Conservation (phyloP, 495 filamentous ascomycete genomes). For the Neurospora sp. region DNA sequence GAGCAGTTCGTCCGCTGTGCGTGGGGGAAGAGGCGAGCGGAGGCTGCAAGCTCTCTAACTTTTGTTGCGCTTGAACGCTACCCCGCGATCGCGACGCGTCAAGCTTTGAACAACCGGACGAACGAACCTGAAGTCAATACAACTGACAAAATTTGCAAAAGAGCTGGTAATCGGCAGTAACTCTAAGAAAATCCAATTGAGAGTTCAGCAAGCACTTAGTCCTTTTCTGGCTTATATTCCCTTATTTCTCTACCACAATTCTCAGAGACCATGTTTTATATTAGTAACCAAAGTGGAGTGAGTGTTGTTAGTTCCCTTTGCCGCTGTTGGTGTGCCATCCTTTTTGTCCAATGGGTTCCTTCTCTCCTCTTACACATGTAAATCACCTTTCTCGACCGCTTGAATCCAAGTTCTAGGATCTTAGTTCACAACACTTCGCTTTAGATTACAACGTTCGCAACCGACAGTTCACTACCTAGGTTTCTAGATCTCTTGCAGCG, state of each 20-base stretch:
- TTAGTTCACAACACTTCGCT: not conserved
- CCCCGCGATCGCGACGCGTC: not conserved
- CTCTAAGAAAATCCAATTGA: not conserved
- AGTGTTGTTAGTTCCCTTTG: not conserved
- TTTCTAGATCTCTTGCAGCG: slow-evolving; percentile 1
- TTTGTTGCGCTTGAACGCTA: not conserved
- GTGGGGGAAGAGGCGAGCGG: not conserved
- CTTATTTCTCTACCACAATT: not conserved
- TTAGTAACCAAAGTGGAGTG: not conserved
- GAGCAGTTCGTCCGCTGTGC: not conserved
- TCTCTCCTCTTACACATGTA: not conserved
- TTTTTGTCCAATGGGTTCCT: not conserved
- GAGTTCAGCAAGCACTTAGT: not conserved
- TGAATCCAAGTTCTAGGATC: not conserved
- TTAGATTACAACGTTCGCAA: not conserved
- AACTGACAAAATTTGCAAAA: not conserved
- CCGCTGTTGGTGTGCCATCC: no score
- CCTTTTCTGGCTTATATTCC: not conserved
- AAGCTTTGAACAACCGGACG: not conserved
- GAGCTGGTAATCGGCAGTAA: not conserved
- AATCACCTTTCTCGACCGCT: not conserved
- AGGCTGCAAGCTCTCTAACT: not conserved
- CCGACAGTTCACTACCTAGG: not conserved
- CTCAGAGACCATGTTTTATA: not conserved
- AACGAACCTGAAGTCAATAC: not conserved